These are phyloP conservation scores for Mortierella antarctica DNA, from an alignment of 192 early-diverging fungal species.

Conservation along the genomic window DNA sequence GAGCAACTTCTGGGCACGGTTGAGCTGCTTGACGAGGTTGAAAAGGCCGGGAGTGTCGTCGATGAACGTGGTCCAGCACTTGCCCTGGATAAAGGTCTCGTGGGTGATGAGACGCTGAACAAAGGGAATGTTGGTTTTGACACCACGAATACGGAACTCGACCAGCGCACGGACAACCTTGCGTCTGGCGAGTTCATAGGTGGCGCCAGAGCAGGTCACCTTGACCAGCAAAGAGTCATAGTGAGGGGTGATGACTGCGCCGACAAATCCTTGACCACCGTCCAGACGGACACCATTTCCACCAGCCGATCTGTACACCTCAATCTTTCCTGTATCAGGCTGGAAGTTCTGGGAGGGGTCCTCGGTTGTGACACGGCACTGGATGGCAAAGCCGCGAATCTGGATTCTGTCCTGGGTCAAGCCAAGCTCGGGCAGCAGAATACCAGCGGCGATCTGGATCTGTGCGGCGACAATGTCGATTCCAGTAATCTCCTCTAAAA, in stretches of 20 bases:
- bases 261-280: constrained; percentile 89
- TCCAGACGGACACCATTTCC: constrained; percentile 90
- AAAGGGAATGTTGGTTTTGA: constrained; percentile 98
- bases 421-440: constrained; percentile 79
- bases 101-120: constrained; percentile 88
- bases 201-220: constrained; percentile 85
- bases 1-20: constrained; percentile 89
- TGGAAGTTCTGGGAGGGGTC: constrained; percentile 94
- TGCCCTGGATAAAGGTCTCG: constrained; percentile 82
- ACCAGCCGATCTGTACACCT: constrained; percentile 92
- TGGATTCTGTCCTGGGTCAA: constrained; percentile 84
- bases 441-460: constrained; percentile 94
- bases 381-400: constrained; percentile 89
- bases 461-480: constrained; percentile 94
- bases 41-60: constrained; percentile 97
- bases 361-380: constrained; percentile 97
- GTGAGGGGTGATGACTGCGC: constrained; percentile 92
- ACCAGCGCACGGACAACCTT: constrained; percentile 89
- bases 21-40: constrained; percentile 77
- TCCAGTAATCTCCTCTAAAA: constrained; percentile 91
- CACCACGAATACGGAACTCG: constrained; percentile 96
- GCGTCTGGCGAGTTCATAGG: constrained; percentile 90
- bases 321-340: constrained; percentile 95
- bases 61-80: constrained; percentile 98
- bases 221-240: constrained; percentile 98